phyloP scores from a whole-genome alignment of 1,284 basidiomycete genomes.

The Boletus chippewaensis region DNA sequence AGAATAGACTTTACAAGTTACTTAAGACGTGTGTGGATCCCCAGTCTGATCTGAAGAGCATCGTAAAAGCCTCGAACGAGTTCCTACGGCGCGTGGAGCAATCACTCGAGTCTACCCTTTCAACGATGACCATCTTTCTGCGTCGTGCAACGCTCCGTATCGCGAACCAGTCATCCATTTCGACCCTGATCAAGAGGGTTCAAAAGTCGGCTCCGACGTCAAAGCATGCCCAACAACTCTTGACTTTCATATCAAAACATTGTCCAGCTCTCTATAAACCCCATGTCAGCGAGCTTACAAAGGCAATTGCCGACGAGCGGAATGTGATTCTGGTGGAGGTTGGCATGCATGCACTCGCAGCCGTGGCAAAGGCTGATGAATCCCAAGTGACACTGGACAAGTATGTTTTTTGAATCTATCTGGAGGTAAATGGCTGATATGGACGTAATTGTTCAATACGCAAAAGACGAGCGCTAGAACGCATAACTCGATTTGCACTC shows the following conservation, averaged over 20 bases:
- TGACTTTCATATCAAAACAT: conserved; percentile 71
- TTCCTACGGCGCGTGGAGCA: conserved; percentile 73
- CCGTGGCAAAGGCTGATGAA: conserved; percentile 54
- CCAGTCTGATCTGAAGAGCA: conserved; percentile 73
- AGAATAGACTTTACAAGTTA: conserved; percentile 79
- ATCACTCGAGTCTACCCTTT: conserved; percentile 50
- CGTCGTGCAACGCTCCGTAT: conserved; percentile 69
- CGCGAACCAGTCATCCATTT: conserved; percentile 80
- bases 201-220: conserved; percentile 42
- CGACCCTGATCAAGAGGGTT: conserved; percentile 68
- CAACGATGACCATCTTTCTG: conserved; percentile 71
- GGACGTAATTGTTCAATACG: neutral
- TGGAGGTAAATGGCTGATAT: conserved; percentile 1
- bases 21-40: conserved; percentile 78
- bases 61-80: conserved; percentile 79
- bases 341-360: conserved; percentile 69
- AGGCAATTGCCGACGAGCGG: conserved; percentile 61
- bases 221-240: conserved; percentile 44
- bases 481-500: conserved; percentile 55
- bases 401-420: conserved; percentile 37
- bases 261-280: conserved; percentile 67
- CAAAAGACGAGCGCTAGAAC: conserved; percentile 60
- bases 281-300: conserved; percentile 71
- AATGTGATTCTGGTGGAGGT: conserved; percentile 59
- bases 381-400: conserved; percentile 56